Conservation (phyloP, 1,139 yeast genomes). For the Saccharomyces hybrid region DNA sequence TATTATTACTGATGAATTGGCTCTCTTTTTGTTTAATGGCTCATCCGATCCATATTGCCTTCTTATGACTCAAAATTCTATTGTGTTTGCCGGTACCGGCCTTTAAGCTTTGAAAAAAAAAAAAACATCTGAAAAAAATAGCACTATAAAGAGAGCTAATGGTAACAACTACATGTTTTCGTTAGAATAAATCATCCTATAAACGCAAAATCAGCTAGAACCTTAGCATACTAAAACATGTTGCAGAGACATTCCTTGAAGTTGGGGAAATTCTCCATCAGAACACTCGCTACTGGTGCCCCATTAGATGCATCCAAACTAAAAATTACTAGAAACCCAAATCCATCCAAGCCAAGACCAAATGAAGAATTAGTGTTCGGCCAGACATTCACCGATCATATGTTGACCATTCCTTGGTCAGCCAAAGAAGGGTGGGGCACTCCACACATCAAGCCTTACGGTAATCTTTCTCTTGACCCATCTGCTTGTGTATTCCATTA, state of each 20-base stretch:
- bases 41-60: not conserved
- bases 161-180: not conserved
- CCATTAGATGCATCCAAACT: constrained; percentile 64
- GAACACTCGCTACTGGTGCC: constrained; percentile 22
- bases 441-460: constrained; percentile 81
- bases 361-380: constrained; percentile 78
- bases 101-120: not conserved
- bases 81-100: not conserved
- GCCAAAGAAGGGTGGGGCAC: constrained; percentile 68
- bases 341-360: constrained; percentile 60
- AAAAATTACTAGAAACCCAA: constrained; percentile 45
- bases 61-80: not conserved
- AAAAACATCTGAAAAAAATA: not conserved
- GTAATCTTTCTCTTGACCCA: constrained; percentile 66
- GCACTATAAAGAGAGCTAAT: not conserved
- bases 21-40: no score
- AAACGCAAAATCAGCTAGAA: not conserved
- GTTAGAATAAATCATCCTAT: not conserved
- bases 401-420: constrained; percentile 80
- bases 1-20: not conserved
- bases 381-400: constrained; percentile 77
- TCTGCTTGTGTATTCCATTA: constrained; percentile 88
- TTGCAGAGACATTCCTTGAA: not conserved
- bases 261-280: not conserved
- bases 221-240: not conserved